Percentiles rank a stretch among this genome's conserved stretches.
Conservation (phyloP, 345 rosid genomes). For the Gossypium thurberi region DNA sequence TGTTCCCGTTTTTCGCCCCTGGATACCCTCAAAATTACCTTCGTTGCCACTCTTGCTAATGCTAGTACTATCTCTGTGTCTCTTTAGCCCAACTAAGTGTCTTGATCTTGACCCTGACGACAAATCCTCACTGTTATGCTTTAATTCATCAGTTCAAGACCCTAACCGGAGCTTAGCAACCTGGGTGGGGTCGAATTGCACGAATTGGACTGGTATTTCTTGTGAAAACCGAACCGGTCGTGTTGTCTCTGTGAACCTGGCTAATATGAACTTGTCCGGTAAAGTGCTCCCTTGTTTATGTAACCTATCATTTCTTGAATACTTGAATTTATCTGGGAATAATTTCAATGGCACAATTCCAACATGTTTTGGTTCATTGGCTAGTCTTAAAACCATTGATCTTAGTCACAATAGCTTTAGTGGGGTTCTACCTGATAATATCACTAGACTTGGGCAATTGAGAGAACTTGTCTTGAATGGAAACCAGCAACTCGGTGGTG, state of each 20-base stretch:
- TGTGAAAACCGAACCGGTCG: conserved; percentile 52
- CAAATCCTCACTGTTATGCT: conserved; percentile 45
- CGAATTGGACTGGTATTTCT: conserved; percentile 65
- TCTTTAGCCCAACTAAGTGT: conserved; percentile 19
- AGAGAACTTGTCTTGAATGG: conserved; percentile 49
- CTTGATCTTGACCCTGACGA: conserved; percentile 47
- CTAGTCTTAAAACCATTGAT: conserved; percentile 54
- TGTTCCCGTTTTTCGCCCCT: not conserved
- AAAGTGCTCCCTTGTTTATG: conserved; percentile 54
- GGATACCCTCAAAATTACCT: not conserved
- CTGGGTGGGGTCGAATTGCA: conserved; percentile 69
- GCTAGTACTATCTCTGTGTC: not conserved
- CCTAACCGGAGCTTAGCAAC: conserved; percentile 43
- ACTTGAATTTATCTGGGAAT: conserved; percentile 48
- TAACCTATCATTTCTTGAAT: conserved; percentile 44
- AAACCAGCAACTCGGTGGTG: conserved; percentile 52
- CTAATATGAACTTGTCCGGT: conserved; percentile 53
- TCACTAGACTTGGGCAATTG: conserved; percentile 42
- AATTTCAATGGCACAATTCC: conserved; percentile 57
- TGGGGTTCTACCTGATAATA: conserved; percentile 49
- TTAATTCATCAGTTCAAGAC: conserved; percentile 51
- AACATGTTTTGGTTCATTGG: conserved; percentile 49
- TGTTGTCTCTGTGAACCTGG: conserved; percentile 54
- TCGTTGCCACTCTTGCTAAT: not conserved
- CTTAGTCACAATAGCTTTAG: conserved; percentile 52